Evolutionary conservation across 179 eudicot genomes (phyloP).

Genomic region (Pouteria campechiana): DNA sequence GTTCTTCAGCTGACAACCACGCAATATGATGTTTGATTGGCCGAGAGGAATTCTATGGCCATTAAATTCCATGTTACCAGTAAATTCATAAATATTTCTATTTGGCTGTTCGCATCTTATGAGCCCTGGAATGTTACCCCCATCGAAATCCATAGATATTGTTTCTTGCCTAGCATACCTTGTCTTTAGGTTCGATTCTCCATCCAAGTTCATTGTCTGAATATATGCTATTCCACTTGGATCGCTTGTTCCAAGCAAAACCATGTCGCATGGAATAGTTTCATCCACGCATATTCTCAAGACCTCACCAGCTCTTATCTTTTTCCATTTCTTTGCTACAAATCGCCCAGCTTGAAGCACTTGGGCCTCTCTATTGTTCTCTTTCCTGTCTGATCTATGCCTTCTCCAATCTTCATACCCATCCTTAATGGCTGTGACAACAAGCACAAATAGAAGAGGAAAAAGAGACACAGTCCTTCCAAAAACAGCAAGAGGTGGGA

Average conservation of each 20-base stretch:
- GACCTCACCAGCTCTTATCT: constrained; percentile 72
- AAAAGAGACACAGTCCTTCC: constrained; percentile 95
- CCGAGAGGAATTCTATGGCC: constrained; percentile 66
- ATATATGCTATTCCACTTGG: constrained; percentile 87
- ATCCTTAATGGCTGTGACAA: constrained; percentile 91
- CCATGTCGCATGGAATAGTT: constrained; percentile 86
- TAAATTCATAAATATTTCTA: constrained; percentile 88
- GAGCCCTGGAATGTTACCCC: constrained; percentile 42
- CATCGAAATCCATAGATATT: constrained; percentile 44
- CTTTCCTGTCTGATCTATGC: constrained; percentile 82
- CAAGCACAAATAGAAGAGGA: constrained; percentile 85
- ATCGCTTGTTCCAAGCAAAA: constrained; percentile 76
- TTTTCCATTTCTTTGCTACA: constrained; percentile 54
- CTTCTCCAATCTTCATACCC: constrained; percentile 99
- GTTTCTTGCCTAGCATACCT: constrained; percentile 97
- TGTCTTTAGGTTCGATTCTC: constrained; percentile 92
- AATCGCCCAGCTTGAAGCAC: constrained; percentile 59
- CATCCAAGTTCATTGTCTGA: constrained; percentile 95
- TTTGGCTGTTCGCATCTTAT: constrained; percentile 93
- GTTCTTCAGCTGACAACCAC: constrained; percentile 96
- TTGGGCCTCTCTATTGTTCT: constrained; percentile 68
- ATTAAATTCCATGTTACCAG: constrained; percentile 73
- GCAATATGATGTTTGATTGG: constrained; percentile 87
- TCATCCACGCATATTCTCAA: constrained; percentile 67
- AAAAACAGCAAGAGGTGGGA: constrained; percentile 96